Evolutionary conservation across 2,329 filamentous ascomycete genomes (phyloP), one percentile per base, ranked within the genome.

Genomic region (Pestalotiopsis sp.): DNA sequence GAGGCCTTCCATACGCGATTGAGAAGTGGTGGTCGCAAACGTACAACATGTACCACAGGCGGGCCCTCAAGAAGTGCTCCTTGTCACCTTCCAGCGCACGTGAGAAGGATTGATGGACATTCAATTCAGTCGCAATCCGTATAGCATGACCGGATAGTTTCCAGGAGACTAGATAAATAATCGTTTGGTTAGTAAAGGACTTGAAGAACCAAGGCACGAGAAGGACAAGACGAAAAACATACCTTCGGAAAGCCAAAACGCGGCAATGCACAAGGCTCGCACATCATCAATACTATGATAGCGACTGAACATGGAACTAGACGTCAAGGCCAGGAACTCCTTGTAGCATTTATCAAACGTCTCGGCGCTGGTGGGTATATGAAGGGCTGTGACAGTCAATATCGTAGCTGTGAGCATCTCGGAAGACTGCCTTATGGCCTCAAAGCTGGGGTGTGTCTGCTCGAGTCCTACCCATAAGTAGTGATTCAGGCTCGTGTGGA

Each of bases 21-120:
- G 86, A 89, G 40, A 90, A 87, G 74, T 91, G 89, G 69, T 90
- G 88, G 72, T 91, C 89, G 72, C 88, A 90, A 1, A 90, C 87
- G 71, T 90, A 91, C 0, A 89, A 76, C 48, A 89, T 74, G 74
- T 90, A 91, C 87, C 87, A 91, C 7, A 91, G 78, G 57, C 88
- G 81, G 3, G 88, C 84, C 30, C 84, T 82, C 68, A 89, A 85
- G 71, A 85, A 83, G 65, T 86, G 81, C 70, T 86, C 81, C 3
- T 71, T 76, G 22, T 80, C 78, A 0, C 82, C 82, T 26, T 81
- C 80, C 3, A 84, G 78, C 52, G 85, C 80, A 70, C 83, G 84
- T 58, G 82, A 81, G 66, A 84, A 86, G 66, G 81, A 84, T 68
- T 86, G 84, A 70, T 88, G 86, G 3, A 88, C 77, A 38, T 86